These are phyloP conservation scores for Carex pumila DNA, from an alignment of 176 grass and related monocot genomes.

Conservation along the genomic window DNA sequence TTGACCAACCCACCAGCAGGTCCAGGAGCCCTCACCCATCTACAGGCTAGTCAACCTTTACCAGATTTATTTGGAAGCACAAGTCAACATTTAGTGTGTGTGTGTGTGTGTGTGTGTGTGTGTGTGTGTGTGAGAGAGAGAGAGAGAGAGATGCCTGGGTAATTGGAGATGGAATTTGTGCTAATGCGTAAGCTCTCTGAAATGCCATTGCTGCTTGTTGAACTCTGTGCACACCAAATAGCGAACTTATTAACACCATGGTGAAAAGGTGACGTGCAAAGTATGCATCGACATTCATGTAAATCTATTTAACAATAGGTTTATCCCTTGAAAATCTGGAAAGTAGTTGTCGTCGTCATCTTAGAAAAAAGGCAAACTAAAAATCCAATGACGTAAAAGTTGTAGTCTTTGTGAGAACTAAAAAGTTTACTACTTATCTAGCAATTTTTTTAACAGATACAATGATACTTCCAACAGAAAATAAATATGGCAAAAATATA, in stretches of 20 bases:
- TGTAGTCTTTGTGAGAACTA: neutral
- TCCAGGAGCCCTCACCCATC: neutral
- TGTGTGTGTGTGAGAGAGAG: neutral
- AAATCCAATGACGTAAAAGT: neutral
- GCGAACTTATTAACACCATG: neutral
- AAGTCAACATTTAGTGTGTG: neutral
- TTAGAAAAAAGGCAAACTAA: neutral
- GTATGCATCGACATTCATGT: neutral
- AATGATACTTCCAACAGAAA: neutral
- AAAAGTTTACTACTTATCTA: neutral
- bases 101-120: neutral
- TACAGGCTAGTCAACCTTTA: neutral
- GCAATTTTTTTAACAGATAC: neutral
- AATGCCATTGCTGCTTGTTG: slow-evolving; percentile 15
- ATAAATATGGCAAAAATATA: neutral
- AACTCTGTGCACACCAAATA: slow-evolving; percentile 14
- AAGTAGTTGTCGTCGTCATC: neutral
- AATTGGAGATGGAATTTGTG: slow-evolving; percentile 2
- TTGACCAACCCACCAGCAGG: neutral
- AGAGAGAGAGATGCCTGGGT: slow-evolving; percentile 18
- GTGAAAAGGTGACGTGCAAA: neutral
- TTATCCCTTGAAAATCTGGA: neutral
- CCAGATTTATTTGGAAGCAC: neutral
- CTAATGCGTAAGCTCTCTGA: slow-evolving; percentile 20
- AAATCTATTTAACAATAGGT: neutral